Conservation (phyloP, 495 filamentous ascomycete genomes). For the Amorphotheca resinae region DNA sequence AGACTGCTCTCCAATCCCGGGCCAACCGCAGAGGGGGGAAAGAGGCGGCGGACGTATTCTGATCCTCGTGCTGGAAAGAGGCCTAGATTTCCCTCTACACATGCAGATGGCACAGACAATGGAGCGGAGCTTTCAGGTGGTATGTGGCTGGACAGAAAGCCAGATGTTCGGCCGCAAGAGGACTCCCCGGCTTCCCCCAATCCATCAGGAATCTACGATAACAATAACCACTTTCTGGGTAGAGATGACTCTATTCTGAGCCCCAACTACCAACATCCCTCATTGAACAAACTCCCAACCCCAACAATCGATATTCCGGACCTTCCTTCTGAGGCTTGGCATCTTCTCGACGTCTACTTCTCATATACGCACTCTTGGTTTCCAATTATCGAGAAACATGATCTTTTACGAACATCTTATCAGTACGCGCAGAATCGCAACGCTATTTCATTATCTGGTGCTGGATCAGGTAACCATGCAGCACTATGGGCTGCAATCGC, state of each 20-base stretch:
- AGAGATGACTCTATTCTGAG: conserved; percentile 16
- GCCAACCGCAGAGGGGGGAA: conserved; percentile 10
- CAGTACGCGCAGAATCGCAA: conserved; percentile 28
- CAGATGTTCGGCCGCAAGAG: neutral
- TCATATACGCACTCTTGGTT: conserved; percentile 63
- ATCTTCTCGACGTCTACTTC: conserved; percentile 59
- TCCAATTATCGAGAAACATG: conserved; percentile 58
- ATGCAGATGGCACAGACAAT: neutral
- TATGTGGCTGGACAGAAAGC: neutral
- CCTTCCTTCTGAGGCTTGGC: conserved; percentile 45
- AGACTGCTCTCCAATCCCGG: conserved; percentile 35
- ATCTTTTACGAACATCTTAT: conserved; percentile 36
- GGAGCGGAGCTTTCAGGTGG: neutral
- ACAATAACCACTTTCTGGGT: neutral
- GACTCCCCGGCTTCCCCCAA: neutral
- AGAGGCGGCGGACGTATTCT: conserved; percentile 18
- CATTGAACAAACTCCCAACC: conserved; percentile 22
- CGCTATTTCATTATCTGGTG: neutral
- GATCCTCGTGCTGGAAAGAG: conserved; percentile 29
- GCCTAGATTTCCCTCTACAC: conserved; percentile 4
- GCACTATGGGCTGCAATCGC: conserved; percentile 52
- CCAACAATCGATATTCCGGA: conserved; percentile 21
- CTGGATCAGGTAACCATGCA: conserved; percentile 45
- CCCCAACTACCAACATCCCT: conserved; percentile 29
- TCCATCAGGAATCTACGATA: conserved; percentile 1